A percentile compares a stretch with the other conserved stretches of the same genome.
Conservation (phyloP, 768 basidiomycete species). For the Termitomyces eurrhizus region DNA sequence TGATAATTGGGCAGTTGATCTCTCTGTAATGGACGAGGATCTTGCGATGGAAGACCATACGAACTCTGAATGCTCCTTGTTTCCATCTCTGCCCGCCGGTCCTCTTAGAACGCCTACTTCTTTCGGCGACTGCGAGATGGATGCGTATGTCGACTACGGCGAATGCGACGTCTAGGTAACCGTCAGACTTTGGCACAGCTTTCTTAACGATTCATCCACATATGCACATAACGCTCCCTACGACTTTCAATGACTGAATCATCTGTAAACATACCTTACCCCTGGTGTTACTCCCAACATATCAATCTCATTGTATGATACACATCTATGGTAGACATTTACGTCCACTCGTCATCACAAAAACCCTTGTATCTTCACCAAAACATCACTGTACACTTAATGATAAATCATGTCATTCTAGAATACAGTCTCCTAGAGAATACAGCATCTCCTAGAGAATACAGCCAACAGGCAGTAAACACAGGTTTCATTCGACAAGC, state of each 20-base stretch:
- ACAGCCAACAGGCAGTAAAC: too few relatives aligned
- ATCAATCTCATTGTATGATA: not conserved
- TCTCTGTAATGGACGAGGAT: not conserved
- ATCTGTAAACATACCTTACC: not conserved
- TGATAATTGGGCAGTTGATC: not conserved
- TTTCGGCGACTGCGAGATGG: constrained; percentile 12
- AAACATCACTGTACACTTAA: not conserved
- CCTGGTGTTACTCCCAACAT: not conserved
- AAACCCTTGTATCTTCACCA: not conserved
- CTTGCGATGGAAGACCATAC: not conserved
- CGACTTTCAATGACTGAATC: not conserved
- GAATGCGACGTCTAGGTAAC: constrained; percentile 4
- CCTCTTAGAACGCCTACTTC: not conserved
- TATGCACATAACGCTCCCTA: not conserved
- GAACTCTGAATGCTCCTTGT: not conserved
- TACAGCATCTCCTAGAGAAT: too few relatives aligned
- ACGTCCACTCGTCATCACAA: not conserved
- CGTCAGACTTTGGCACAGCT: not conserved
- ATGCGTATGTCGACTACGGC: constrained; percentile 13
- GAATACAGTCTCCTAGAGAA: too few relatives aligned
- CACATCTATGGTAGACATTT: not conserved
- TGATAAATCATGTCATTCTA: too few relatives aligned
- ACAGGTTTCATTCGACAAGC: not conserved
- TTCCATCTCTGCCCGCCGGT: not conserved
- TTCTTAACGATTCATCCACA: not conserved